Base-by-base conservation (phyloP, 768 basidiomycete genomes). In the Filobasidium floriforme region DNA sequence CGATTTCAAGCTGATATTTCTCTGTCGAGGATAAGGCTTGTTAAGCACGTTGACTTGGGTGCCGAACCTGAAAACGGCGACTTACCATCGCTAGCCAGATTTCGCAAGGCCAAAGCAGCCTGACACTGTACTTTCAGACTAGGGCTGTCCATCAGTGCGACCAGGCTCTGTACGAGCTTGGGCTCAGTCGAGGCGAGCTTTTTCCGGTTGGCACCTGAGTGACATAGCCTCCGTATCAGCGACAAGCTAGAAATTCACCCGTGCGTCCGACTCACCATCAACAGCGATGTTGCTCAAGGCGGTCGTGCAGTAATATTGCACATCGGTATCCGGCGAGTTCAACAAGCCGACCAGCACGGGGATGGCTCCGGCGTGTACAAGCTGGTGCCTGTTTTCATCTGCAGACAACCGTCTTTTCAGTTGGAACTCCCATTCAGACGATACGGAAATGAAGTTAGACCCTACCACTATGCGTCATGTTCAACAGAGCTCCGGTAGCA, bases 261-360 rank as follows among this genome's bases (percentile, higher is more conserved):
- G 32, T 9, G 9, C 32, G 29, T 40, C 0, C 32, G 22, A 70
- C 78, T 68, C 72, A 86, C 91, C 89, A 80, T 99, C 96, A 7
- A 99, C 96, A 41, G 96, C 96, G 70, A 99, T 99, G 75, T 99
- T 99, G 77, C 90, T 92, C 72, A 99, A 80, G 7, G 96, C 96
- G 14, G 96, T 99, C 7, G 96, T 99, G 80, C 96, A 99, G 77
- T 99, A 99, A 75, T 99, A 99, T 78, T 99, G 96, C 1, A 99
- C 96, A 75, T 99, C 96, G n/a, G 96, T 99, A 77, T 99, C 96
- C 59, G 89, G 86, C 6, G 90, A 92, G 76, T 93, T 96, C 69
- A 99, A 82, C 41, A 99, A 83, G 74, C 88, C 88, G 70, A 99
- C 96, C 12, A 94, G 85, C 37, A 99, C 96, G 18, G 96, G 96